These are phyloP conservation scores for Epichloe festucae DNA, from an alignment of 2,329 filamentous ascomycete species.

Conservation along the genomic window DNA sequence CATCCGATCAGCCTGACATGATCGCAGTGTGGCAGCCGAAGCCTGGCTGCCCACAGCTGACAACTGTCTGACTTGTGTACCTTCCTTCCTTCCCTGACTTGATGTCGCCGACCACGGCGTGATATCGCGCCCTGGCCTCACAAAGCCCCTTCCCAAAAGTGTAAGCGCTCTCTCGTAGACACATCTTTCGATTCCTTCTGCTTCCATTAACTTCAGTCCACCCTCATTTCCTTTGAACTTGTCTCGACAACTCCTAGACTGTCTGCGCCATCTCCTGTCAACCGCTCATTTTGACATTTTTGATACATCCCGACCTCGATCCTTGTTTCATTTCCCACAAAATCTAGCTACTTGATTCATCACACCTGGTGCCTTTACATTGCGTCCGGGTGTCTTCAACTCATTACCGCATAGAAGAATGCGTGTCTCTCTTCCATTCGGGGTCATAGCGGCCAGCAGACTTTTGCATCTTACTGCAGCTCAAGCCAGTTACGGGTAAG, in stretches of 20 bases:
- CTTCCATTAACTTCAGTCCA: background rate
- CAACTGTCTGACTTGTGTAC: background rate
- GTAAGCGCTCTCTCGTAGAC: background rate
- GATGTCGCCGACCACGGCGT: background rate
- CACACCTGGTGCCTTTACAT: background rate
- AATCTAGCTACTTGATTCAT: constrained; percentile 4
- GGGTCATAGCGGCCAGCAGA: constrained; percentile 22
- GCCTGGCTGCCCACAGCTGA: background rate
- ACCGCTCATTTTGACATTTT: constrained; percentile 3
- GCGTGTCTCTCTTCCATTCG: constrained; percentile 24
- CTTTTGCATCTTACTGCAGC: constrained; percentile 19
- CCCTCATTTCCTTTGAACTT: background rate
- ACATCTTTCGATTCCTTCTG: background rate
- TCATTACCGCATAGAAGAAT: constrained; percentile 17
- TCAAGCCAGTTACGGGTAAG: constrained; percentile 23
- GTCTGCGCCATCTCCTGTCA: background rate
- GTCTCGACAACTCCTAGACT: background rate
- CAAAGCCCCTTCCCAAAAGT: background rate
- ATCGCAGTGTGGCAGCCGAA: background rate
- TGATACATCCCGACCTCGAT: constrained; percentile 1
- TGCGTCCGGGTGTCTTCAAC: background rate
- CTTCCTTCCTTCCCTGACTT: background rate
- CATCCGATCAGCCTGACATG: background rate
- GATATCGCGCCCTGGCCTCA: background rate
- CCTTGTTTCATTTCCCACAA: constrained; percentile 1